Conservation (phyloP, 192 early-diverging fungal genomes). For the Rhizophagus clarus region DNA sequence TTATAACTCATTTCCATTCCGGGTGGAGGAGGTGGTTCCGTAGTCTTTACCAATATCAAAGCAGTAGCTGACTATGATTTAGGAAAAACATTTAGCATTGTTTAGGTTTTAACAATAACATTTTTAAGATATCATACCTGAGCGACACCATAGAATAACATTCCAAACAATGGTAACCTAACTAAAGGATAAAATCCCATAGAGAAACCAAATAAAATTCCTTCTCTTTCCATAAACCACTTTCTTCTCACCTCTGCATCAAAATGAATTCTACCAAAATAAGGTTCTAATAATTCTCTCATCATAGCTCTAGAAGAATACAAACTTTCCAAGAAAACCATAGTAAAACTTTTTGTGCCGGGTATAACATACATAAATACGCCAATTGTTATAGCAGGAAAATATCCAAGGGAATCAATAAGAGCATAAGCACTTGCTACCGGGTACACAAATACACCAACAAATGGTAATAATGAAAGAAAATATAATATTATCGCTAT, state of each 20-base stretch:
- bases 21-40: slow-evolving; percentile 30
- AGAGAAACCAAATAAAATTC: slow-evolving; percentile 60
- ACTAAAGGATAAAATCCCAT: slow-evolving; percentile 54
- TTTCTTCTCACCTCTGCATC: slow-evolving; percentile 46
- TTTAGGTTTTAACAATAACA: background rate
- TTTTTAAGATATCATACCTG: slow-evolving; percentile 42
- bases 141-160: slow-evolving; percentile 56
- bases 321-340: slow-evolving; percentile 51
- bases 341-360: slow-evolving; percentile 41
- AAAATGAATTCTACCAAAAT: slow-evolving; percentile 57
- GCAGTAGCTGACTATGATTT: slow-evolving; percentile 17
- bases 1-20: background rate
- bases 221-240: slow-evolving; percentile 61
- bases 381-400: slow-evolving; percentile 41
- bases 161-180: slow-evolving; percentile 55
- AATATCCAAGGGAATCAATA: slow-evolving; percentile 46
- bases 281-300: slow-evolving; percentile 65
- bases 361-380: slow-evolving; percentile 33
- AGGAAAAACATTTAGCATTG: background rate
- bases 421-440: slow-evolving; percentile 52
- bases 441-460: slow-evolving; percentile 58
- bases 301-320: slow-evolving; percentile 55
- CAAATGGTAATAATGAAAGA: slow-evolving; percentile 51
- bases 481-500: slow-evolving; percentile 46
- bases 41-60: slow-evolving; percentile 23